Evolutionary conservation across 192 early-diverging fungal species (phyloP).

Genomic region (Gryganskiella cystojenkinii): DNA sequence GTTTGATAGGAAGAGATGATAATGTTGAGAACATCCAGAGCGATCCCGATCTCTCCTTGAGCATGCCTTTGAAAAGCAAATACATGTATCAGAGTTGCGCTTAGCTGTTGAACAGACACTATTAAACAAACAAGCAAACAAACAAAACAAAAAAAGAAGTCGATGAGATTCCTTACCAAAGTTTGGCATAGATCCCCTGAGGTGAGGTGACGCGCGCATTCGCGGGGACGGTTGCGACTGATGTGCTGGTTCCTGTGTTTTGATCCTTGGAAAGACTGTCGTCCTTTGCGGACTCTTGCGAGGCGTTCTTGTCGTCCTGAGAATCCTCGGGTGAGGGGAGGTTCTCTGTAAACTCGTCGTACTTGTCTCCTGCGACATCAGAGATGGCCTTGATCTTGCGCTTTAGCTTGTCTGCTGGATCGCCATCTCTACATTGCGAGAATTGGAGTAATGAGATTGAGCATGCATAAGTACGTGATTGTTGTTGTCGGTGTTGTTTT

Average conservation of each 20-base stretch:
- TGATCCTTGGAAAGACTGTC: background rate
- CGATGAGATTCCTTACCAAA: slow-evolving; percentile 29
- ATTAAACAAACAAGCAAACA: background rate
- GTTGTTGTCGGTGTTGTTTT: too few species aligned
- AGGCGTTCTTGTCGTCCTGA: background rate
- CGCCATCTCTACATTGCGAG: slow-evolving; percentile 31
- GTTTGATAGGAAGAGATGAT: slow-evolving; percentile 40
- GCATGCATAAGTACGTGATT: too few species aligned
- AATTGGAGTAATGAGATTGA: too few species aligned
- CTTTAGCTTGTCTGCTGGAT: slow-evolving; percentile 45
- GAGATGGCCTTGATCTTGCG: slow-evolving; percentile 39
- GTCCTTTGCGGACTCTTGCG: background rate
- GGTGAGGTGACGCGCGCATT: slow-evolving; percentile 26
- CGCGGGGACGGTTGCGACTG: background rate
- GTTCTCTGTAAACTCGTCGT: slow-evolving; percentile 44
- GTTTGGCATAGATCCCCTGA: slow-evolving; percentile 39
- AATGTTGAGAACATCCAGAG: slow-evolving; percentile 45
- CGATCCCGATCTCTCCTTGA: slow-evolving; percentile 47
- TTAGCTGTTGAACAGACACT: too few species aligned
- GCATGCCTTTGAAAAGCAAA: slow-evolving; percentile 29
- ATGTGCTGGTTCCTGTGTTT: background rate
- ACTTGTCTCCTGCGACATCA: slow-evolving; percentile 36
- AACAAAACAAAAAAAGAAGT: background rate
- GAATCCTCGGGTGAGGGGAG: background rate
- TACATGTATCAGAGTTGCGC: too few species aligned